A percentile compares a stretch with the other conserved stretches of the same genome.
These are phyloP conservation scores for Sodiomyces alkalinus DNA, from an alignment of 2,329 filamentous ascomycete species.

Conservation along the genomic window DNA sequence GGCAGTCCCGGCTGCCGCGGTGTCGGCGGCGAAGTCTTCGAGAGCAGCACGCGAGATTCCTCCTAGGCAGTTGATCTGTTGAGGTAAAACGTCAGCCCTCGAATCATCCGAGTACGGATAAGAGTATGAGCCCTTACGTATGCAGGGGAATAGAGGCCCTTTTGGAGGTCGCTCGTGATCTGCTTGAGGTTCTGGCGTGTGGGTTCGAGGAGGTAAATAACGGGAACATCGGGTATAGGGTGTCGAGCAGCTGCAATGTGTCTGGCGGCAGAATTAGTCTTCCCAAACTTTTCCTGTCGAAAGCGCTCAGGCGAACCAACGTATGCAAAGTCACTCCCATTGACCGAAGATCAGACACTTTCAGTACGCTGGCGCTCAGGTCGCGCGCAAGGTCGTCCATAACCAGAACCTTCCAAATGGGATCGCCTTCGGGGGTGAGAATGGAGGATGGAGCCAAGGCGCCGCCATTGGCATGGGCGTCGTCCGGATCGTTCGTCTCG, in stretches of 20 bases:
- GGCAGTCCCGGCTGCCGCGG: slow-evolving; percentile 67
- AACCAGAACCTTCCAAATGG: slow-evolving; percentile 94
- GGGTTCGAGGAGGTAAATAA: slow-evolving; percentile 91
- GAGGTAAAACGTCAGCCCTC: too few relatives aligned
- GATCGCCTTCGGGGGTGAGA: slow-evolving; percentile 72
- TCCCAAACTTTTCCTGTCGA: too few relatives aligned
- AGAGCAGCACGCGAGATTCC: slow-evolving; percentile 80
- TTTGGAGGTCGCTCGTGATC: slow-evolving; percentile 75
- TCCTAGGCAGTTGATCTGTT: slow-evolving; percentile 74
- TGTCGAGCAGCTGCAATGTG: slow-evolving; percentile 71
- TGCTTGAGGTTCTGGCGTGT: slow-evolving; percentile 63
- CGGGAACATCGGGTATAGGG: slow-evolving; percentile 89
- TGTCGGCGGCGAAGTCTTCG: slow-evolving; percentile 87
- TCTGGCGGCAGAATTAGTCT: too few relatives aligned
- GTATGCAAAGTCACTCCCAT: slow-evolving; percentile 97
- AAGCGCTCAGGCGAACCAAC: too few relatives aligned
- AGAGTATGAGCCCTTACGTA: too few relatives aligned
- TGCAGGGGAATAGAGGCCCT: slow-evolving; percentile 78
- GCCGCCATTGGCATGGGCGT: slow-evolving; percentile 47
- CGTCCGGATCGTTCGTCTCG: slow-evolving; percentile 44
- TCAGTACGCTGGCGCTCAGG: slow-evolving; percentile 90
- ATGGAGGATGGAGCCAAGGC: slow-evolving; percentile 54
- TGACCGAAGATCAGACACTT: slow-evolving; percentile 80
- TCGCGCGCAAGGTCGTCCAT: slow-evolving; percentile 86
- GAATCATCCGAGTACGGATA: too few relatives aligned